Evolutionary conservation across 805 yeast species (phyloP), one percentile per base, ranked within the genome.

Genomic region (Kodamaea neixiangensis): DNA sequence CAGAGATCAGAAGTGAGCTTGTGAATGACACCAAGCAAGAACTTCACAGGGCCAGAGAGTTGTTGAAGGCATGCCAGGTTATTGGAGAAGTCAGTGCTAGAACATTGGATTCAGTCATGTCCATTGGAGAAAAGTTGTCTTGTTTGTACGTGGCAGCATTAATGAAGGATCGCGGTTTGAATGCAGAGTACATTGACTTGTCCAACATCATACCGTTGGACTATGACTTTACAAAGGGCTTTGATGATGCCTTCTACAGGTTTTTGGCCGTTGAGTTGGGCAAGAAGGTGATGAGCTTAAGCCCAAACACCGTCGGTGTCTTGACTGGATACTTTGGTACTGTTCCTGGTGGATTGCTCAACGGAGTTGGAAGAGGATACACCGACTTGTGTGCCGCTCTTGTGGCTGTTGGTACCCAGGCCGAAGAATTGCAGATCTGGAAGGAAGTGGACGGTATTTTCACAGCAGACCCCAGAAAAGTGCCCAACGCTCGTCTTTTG

Each of bases 371-470:
- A 42, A 84, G 99, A 65, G 99, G 99, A 35, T 94, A 94, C 71
- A 94, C 99, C 7, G 99, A 94, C 68, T 75, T 94, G 60, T 94
- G 99, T 76, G 99, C 99, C 15, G 99, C 98, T 1, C 78, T 94
- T 63, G 81, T 91, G 37, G 97, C 99, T 0, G 98, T 94, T 22
- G 99, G 97, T 1, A 71, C 87, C 46, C 82, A 79, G 55, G 97
- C 98, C 4, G 96, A 90, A 42, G 99, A 94, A 71, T 77, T 94
- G 55, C 99, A 94, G 73, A 89, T 94, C 46, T 94, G 99, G 99
- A 94, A 94, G 63, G 99, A 94, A 74, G 99, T 94, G 47, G 99
- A 94, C 67, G 99, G 99, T 61, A 94, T 94, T 37, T 94, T 94
- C 75, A 92, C 98, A 0, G 99, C 99, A 2, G 99, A 94, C 67